phyloP scores from a whole-genome alignment of 2,329 filamentous ascomycete genomes.

The Diaporthe citri region DNA sequence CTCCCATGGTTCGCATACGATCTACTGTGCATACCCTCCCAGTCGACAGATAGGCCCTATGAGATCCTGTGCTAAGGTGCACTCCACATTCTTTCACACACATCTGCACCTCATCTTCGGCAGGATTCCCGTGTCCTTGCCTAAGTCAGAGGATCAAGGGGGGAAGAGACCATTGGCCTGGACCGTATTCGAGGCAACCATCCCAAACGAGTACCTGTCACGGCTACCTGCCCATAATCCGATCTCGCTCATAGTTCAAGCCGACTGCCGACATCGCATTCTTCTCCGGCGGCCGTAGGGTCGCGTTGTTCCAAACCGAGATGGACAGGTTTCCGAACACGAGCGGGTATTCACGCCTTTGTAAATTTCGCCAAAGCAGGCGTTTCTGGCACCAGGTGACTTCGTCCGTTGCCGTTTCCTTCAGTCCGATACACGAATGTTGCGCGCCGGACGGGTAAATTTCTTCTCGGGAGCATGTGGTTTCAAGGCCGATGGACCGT shows the following conservation, averaged over 20 bases:
- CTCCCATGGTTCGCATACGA: conserved; percentile 26
- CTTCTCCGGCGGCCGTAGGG: background rate
- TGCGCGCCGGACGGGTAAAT: background rate
- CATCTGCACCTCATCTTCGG: conserved; percentile 2
- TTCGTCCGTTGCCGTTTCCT: background rate
- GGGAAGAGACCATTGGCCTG: background rate
- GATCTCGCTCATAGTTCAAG: background rate
- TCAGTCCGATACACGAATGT: conserved; percentile 12
- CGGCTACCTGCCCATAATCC: conserved; percentile 5
- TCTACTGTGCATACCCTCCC: background rate
- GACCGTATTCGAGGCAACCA: background rate
- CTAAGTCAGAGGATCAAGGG: background rate
- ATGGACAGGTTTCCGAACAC: background rate
- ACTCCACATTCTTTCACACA: conserved; percentile 1
- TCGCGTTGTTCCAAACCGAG: background rate
- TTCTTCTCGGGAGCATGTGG: background rate
- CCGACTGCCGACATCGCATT: background rate
- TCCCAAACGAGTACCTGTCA: conserved; percentile 8
- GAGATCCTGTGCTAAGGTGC: conserved; percentile 6
- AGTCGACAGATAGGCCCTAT: background rate
- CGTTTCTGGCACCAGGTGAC: background rate
- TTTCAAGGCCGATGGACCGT: conserved; percentile 12
- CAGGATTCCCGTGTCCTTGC: conserved; percentile 14
- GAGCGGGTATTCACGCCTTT: background rate
- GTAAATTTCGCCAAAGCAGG: background rate